Evolutionary conservation across 805 yeast species (phyloP), one percentile per base, ranked within the genome.

Genomic region (Saturnispora hagleri): DNA sequence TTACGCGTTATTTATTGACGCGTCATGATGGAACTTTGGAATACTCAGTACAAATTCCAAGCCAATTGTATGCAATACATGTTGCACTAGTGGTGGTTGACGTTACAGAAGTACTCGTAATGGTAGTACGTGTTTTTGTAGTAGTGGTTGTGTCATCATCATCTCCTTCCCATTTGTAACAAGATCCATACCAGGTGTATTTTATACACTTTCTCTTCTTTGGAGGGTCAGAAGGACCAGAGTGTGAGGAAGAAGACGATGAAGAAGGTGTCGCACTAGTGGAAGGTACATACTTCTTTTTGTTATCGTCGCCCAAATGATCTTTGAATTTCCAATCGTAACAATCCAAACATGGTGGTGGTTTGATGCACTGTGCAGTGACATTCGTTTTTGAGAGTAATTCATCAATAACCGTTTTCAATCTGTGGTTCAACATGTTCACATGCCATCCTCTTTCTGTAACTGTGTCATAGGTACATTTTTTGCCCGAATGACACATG

Each of bases 381-480:
- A 74, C 79, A 57, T 91, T 89, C 65, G 90, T 89, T 3, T 70
- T 75, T 60, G 74, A 64, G 13, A 93, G 71, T 7, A 93, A 77
- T 15, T 85, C 85, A 64, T 88, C 96, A 48, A 93, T 88, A 3
- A 93, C 96, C 0, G 89, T 85, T 60, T 86, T 93, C 50, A 93
- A 88, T 43, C 97, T 74, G 67, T 93, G 99, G 66, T 91, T 89
- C 56, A 86, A 73, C 66, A 93, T 69, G 60, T 84, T 89, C 15
- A 90, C 90, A 61, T 81, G 84, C 97, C 97, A 91, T 2, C 97
- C 97, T 57, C 77, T 71, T 59, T 93, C 98, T 3, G 77, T 75
- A 12, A 90, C 96, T 10, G 85, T 90, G 61, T 93, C 98, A 68
- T 91, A 93, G 28, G 84, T 75, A 66, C 98, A 93, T 50, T 80